These are phyloP conservation scores for Sequoiadendron giganteum DNA, from an alignment of 75 land plant genomes.

Conservation along the genomic window DNA sequence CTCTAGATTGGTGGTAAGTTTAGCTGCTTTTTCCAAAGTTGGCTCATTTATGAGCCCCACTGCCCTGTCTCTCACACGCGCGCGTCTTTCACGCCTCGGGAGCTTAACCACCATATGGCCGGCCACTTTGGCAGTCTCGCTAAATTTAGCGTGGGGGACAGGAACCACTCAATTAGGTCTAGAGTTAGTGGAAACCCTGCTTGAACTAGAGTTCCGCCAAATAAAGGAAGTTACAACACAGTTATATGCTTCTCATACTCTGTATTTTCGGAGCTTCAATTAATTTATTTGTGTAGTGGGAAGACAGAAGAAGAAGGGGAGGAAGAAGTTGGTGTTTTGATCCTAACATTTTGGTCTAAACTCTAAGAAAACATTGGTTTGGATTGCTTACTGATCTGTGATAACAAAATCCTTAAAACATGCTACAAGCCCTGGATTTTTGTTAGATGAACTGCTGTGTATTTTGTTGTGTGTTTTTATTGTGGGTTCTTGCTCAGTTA, in stretches of 20 bases:
- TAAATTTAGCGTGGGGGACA: background rate
- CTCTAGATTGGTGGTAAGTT: background rate
- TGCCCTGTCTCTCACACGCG: background rate
- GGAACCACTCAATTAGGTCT: background rate
- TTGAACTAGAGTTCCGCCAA: slow-evolving; percentile 1
- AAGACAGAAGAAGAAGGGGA: background rate
- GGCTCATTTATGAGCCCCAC: background rate
- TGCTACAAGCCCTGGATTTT: background rate
- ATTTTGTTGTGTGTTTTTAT: background rate
- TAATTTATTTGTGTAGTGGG: background rate
- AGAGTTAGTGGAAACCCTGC: background rate
- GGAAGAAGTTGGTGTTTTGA: background rate
- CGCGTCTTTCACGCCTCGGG: slow-evolving; percentile 9
- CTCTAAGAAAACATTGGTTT: background rate
- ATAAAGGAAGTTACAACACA: background rate
- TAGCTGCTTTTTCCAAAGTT: too few species aligned
- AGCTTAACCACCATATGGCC: slow-evolving; percentile 2
- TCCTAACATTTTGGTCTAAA: background rate
- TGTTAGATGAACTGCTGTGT: background rate
- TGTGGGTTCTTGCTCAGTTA: background rate
- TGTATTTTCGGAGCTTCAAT: slow-evolving; percentile 1
- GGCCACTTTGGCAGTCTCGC: slow-evolving; percentile 1
- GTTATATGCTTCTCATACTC: background rate
- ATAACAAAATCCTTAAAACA: background rate
- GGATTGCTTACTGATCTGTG: background rate